Percentiles rank a stretch among this genome's conserved stretches.
Conservation (phyloP, 1,284 basidiomycete species). For the Ganoderma lingzhi region DNA sequence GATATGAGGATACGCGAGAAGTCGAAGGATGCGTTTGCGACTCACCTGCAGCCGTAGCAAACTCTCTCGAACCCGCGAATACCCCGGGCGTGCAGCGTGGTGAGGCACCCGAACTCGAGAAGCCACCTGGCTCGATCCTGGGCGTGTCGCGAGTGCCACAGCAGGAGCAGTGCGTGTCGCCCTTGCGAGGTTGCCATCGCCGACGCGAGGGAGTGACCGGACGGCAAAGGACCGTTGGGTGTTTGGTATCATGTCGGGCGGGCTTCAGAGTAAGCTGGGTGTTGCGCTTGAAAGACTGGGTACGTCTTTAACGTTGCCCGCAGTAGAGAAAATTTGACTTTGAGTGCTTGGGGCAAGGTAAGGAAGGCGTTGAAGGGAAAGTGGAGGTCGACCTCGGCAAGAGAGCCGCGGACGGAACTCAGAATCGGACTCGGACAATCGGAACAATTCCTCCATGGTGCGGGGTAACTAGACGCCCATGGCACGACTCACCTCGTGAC, state of each 20-base stretch:
- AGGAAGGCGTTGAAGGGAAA: neutral
- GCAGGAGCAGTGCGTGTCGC: neutral
- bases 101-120: neutral
- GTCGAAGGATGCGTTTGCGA: neutral
- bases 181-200: conserved; percentile 6
- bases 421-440: neutral
- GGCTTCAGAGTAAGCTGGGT: neutral
- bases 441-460: neutral
- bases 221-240: conserved; percentile 27
- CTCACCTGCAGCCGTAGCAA: conserved; percentile 33
- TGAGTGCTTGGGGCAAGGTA: neutral
- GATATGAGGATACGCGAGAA: no score
- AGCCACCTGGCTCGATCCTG: neutral
- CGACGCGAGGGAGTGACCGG: conserved; percentile 25
- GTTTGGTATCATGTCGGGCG: conserved; percentile 24
- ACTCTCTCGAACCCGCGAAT: conserved; percentile 9
- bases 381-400: neutral
- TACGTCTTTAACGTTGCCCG: neutral
- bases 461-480: neutral
- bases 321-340: neutral
- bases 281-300: neutral
- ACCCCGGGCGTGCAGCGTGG: neutral
- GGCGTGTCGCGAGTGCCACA: neutral
- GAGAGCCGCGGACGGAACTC: neutral
- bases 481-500: neutral